Base-by-base conservation (phyloP, 2,329 filamentous ascomycete species). In the Grosmannia clavigera region DNA sequence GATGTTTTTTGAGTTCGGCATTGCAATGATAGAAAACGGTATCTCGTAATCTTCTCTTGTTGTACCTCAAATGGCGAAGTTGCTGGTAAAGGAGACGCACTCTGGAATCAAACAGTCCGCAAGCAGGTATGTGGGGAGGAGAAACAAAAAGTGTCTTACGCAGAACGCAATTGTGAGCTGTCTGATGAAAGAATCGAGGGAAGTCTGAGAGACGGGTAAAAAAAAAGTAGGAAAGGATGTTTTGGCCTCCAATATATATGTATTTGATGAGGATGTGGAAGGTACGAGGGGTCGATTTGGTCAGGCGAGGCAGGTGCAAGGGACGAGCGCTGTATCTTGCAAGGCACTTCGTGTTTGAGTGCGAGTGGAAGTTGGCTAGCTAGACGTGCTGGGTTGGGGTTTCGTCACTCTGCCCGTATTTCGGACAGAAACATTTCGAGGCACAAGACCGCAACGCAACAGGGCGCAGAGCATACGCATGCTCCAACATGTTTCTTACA, bases 1-100 rank as follows among this genome's bases (percentile, higher is more conserved):
- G 7, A 63, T 64, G 55, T 40, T 51, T 3, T 58, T 58, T 40
- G 62, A 40, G 16, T 58, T 46, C 61, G 62, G 62, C 52, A 58
- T 29, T 55, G 46, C 14, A 16, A 10, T 10, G 22, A 51, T 10
- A 27, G 48, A 6, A 22, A 51, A 51, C 11, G 11, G 27, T 16
- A 22, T 25, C 46, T 14, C 16, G 38, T 10, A 19, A n/a, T 46
- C 16, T 46, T 19, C 16, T 46, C 9, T 19, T 46, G 43, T n/a
- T 9, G 6, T 46, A 19, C 19, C 19, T 19, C 7, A n/a, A 19
- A n/a, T 57, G 59, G 38, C 50, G 35, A 11, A 11, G 11, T 46
- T 46, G 43, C 19, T n/a, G 7, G 14, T 40, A 16, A 9, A 38
- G 4, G 3, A 40, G 16, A 40, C 38, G 14, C 3, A 40, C 12